Evolutionary conservation across 495 filamentous ascomycete genomes (phyloP).

Genomic region (Daldinia concentrica): DNA sequence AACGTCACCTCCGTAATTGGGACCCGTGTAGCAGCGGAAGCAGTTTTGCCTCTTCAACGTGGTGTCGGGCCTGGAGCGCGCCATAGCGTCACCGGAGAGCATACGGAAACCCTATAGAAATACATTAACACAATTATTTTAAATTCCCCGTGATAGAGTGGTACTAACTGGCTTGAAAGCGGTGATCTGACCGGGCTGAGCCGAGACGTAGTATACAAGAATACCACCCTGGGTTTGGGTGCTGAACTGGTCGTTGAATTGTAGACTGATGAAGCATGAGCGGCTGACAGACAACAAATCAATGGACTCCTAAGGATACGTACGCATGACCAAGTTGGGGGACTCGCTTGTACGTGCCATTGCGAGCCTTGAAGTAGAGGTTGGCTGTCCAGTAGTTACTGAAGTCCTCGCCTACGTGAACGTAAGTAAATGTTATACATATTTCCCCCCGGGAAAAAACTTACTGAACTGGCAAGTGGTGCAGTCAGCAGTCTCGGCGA

Average conservation of each 20-base stretch:
- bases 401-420: constrained; percentile 48
- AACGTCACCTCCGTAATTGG: constrained; percentile 58
- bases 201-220: constrained; percentile 64
- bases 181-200: constrained; percentile 60
- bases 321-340: constrained; percentile 56
- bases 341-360: constrained; percentile 62
- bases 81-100: constrained; percentile 59
- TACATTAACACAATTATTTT: neutral
- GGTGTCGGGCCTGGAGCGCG: constrained; percentile 50
- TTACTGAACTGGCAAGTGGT: constrained; percentile 55
- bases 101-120: constrained; percentile 60
- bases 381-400: constrained; percentile 65
- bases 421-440: neutral
- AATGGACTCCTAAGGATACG: neutral
- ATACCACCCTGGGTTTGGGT: constrained; percentile 60
- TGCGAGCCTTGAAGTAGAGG: constrained; percentile 62
- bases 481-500: constrained; percentile 50
- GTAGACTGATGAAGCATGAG: constrained; percentile 32
- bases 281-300: neutral
- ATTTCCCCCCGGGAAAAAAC: neutral
- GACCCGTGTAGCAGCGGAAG: constrained; percentile 61
- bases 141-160: neutral
- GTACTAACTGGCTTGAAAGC: constrained; percentile 61
- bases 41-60: constrained; percentile 56
- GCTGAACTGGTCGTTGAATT: constrained; percentile 60